A percentile compares a stretch with the other conserved stretches of the same genome.
phyloP scores from a whole-genome alignment of 2,329 filamentous ascomycete genomes.

The Monosporascus sp. region DNA sequence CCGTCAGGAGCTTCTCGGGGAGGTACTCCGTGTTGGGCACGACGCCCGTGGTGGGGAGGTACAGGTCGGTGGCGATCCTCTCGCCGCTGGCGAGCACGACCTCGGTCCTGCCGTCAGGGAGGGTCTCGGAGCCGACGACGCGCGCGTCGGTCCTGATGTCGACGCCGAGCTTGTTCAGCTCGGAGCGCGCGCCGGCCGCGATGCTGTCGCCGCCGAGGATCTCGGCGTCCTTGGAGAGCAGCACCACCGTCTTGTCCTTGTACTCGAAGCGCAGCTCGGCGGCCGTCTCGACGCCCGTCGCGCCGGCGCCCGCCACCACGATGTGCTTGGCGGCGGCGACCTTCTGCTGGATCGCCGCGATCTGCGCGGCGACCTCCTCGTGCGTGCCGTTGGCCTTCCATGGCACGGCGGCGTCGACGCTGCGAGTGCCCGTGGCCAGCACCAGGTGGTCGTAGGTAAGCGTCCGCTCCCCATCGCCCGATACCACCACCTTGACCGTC shows the following conservation, averaged over 20 bases:
- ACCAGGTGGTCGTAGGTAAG: slow-evolving; percentile 52
- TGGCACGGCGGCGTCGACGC: slow-evolving; percentile 34
- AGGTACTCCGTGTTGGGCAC: slow-evolving; percentile 51
- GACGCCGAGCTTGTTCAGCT: slow-evolving; percentile 50
- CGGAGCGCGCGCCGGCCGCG: slow-evolving; percentile 35
- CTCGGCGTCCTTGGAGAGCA: slow-evolving; percentile 36
- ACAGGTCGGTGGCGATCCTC: slow-evolving; percentile 47
- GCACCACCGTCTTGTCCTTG: slow-evolving; percentile 42
- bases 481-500: slow-evolving; percentile 34
- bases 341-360: slow-evolving; percentile 35
- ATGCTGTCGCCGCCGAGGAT: slow-evolving; percentile 40
- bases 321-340: slow-evolving; percentile 44
- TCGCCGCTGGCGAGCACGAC: slow-evolving; percentile 41
- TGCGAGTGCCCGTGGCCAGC: slow-evolving; percentile 48
- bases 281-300: slow-evolving; percentile 50
- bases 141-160: slow-evolving; percentile 37
- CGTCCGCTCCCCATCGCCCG: slow-evolving; percentile 23
- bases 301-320: slow-evolving; percentile 50
- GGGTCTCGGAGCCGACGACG: slow-evolving; percentile 29
- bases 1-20: slow-evolving; percentile 36
- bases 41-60: slow-evolving; percentile 51
- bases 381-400: slow-evolving; percentile 48
- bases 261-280: slow-evolving; percentile 50
- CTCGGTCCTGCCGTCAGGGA: slow-evolving; percentile 40
- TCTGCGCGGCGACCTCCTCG: slow-evolving; percentile 34